These are phyloP conservation scores for Esteya vermicola DNA, from an alignment of 2,329 filamentous ascomycete species.

Conservation along the genomic window DNA sequence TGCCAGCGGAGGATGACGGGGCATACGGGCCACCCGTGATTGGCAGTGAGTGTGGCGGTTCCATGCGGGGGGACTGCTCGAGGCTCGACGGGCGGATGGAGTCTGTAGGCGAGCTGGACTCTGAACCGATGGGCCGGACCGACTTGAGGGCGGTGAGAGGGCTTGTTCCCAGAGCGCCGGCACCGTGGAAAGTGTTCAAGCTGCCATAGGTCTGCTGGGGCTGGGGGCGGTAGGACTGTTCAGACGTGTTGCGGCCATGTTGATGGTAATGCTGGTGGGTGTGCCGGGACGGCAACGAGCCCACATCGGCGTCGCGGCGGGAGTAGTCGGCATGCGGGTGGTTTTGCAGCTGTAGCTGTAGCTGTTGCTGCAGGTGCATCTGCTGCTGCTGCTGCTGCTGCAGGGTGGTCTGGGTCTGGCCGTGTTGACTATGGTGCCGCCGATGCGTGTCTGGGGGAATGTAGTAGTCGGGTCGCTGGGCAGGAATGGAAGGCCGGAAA, in stretches of 20 bases:
- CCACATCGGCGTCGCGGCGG: slow-evolving; percentile 24
- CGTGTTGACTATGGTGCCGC: slow-evolving; percentile 1
- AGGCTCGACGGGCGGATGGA: slow-evolving; percentile 30
- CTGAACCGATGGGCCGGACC: slow-evolving; percentile 45
- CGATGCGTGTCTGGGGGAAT: background rate
- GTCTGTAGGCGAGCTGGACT: slow-evolving; percentile 43
- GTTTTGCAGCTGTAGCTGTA: background rate
- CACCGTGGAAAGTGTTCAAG: slow-evolving; percentile 78
- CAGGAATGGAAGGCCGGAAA: slow-evolving; percentile 60
- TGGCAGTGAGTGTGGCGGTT: slow-evolving; percentile 39
- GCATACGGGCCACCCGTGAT: slow-evolving; percentile 18
- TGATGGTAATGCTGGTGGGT: no score
- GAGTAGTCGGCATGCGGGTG: background rate
- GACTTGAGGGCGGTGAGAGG: slow-evolving; percentile 73
- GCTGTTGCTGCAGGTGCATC: background rate
- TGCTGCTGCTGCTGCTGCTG: background rate
- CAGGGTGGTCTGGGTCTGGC: background rate
- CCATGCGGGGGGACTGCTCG: slow-evolving; percentile 17
- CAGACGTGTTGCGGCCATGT: slow-evolving; percentile 30
- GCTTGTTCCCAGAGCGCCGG: slow-evolving; percentile 62
- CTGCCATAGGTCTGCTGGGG: slow-evolving; percentile 69
- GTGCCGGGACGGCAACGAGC: slow-evolving; percentile 63
- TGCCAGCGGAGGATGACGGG: slow-evolving; percentile 1
- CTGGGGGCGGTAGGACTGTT: slow-evolving; percentile 24
- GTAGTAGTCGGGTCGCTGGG: slow-evolving; percentile 26